Conservation (phyloP, 2,329 filamentous ascomycete species). For the Didymella exigua region DNA sequence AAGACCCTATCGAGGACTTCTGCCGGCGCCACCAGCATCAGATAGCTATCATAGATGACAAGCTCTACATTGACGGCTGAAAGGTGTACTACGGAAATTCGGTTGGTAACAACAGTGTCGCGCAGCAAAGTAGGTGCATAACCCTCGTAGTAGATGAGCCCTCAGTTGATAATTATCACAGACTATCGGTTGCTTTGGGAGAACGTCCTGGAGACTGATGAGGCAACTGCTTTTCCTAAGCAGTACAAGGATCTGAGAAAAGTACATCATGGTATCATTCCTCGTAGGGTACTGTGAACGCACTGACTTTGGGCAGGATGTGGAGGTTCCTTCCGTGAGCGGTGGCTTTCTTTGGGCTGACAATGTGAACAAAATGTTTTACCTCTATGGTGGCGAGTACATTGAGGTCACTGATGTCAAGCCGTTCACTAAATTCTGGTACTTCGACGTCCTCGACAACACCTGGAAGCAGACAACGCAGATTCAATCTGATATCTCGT, state of each 20-base stretch:
- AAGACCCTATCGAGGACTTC: background rate
- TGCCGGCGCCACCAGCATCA: conserved; percentile 54
- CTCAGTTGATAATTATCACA: no score
- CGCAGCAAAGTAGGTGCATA: background rate
- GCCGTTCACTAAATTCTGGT: conserved; percentile 48
- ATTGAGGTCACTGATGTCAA: conserved; percentile 31
- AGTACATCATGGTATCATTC: no score
- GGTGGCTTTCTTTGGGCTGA: conserved; percentile 62
- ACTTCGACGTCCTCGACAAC: conserved; percentile 61
- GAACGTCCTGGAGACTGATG: background rate
- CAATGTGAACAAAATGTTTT: conserved; percentile 64
- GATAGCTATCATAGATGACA: conserved; percentile 61
- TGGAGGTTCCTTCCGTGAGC: conserved; percentile 54
- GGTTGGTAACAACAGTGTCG: background rate
- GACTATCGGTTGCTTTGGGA: background rate
- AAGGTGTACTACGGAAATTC: conserved; percentile 54
- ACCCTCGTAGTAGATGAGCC: no score
- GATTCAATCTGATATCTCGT: conserved; percentile 8
- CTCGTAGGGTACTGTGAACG: no score
- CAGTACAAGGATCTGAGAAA: background rate
- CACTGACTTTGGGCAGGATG: conserved; percentile 55
- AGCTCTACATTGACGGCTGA: conserved; percentile 64
- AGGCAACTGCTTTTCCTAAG: background rate
- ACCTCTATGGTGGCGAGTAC: conserved; percentile 64
- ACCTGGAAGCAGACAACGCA: conserved; percentile 56